Base-by-base conservation (phyloP, 2,329 filamentous ascomycete species). In the Camptophora hylomeconis region DNA sequence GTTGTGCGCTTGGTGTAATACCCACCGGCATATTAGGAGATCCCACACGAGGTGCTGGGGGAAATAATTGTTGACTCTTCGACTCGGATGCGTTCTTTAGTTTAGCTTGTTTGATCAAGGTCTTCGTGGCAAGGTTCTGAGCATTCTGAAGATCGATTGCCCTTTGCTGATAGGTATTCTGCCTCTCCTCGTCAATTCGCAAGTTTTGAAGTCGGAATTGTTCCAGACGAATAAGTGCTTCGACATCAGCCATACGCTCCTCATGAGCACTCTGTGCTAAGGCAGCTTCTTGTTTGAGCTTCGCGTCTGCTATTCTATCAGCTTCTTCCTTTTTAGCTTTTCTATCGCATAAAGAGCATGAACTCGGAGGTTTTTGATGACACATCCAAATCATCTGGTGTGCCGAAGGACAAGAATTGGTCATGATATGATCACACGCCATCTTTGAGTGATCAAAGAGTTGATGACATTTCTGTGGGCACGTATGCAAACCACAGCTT, bases 401-500 rank as follows among this genome's bases (percentile, higher is more conserved):
- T 0, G 58, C 54, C 2, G 63, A 56, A 0, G 54, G 26, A 33
- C 77, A 81, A 0, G 40, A 54, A n/a, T 51, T 56, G 0, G 58
- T 39, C 0, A 74, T 31, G 5, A 61, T 44, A 1, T 38, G 39
- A 16, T 11, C 42, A 39, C 69, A 75, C 2, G 45, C 20, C 48
- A 71, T 63, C 25, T 66, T 62, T 0, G 63, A 66, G 42, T 80
- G 75, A 32, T 80, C 65, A 0, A 47, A 42, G 0, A 75, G 38
- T 0, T 67, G 62, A 49, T 86, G 80, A 33, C 80, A 86, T 5
- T 59, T 58, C 1, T 55, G 60, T 0, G 57, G 54, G 40, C 80
- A 84, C 0, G 44, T 44, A 38, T 84, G 78, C 1, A 62, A 20
- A 0, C 63, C 63, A 31, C 78, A 83, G 2, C 46, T 57, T 2